Evolutionary conservation across 768 basidiomycete species (phyloP).

Genomic region (Holtermanniella nyarrowii): DNA sequence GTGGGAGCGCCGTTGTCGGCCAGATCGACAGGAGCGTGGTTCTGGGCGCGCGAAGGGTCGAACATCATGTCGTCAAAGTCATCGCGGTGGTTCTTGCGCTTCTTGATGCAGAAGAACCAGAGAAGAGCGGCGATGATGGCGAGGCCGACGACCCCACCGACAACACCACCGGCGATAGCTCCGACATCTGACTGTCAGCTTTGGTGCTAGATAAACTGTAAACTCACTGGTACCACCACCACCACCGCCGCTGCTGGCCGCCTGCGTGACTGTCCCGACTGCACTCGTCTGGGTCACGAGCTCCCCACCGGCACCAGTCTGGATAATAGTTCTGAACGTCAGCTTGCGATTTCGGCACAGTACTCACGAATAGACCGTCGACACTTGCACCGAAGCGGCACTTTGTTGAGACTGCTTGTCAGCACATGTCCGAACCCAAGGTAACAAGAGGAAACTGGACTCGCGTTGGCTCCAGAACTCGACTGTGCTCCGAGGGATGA

Average conservation of each 20-base stretch:
- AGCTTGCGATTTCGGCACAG: not conserved
- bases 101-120: conserved; percentile 23
- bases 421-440: too few species aligned
- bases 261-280: not conserved
- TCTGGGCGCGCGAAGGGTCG: conserved; percentile 32
- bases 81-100: conserved; percentile 23
- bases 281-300: not conserved
- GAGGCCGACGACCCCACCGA: conserved; percentile 30
- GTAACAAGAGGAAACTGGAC: too few species aligned
- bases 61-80: conserved; percentile 41
- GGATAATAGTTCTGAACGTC: not conserved
- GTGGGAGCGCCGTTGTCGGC: conserved; percentile 15
- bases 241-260: too few species aligned
- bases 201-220: too few species aligned
- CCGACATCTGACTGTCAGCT: conserved; percentile 23
- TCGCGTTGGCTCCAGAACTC: not conserved
- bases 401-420: too few species aligned
- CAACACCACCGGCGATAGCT: conserved; percentile 30
- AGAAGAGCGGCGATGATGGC: conserved; percentile 22
- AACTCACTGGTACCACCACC: not conserved
- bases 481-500: not conserved
- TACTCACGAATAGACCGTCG: not conserved
- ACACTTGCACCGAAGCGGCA: not conserved
- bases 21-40: conserved; percentile 32
- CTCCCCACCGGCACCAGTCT: not conserved